Percentiles rank a stretch among this genome's conserved stretches.
Conservation (phyloP, 768 basidiomycete species). For the Boletus tylopilopsis region DNA sequence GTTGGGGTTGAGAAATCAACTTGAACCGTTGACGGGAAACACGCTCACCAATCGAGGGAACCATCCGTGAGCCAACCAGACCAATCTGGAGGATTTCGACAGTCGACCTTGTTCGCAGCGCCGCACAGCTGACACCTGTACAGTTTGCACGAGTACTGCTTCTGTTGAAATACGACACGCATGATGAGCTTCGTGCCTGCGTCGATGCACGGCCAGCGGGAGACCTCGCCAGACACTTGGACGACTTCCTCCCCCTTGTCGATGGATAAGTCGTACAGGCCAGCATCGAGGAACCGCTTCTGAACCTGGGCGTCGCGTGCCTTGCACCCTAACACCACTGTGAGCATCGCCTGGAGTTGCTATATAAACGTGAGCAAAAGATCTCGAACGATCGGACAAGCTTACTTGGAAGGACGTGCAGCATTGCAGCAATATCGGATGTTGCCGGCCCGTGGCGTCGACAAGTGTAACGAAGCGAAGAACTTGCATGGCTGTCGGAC, state of each 20-base stretch:
- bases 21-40: neutral
- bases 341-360: constrained; percentile 23
- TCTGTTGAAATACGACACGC: constrained; percentile 21
- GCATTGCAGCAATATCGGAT: constrained; percentile 24
- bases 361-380: constrained; percentile 4
- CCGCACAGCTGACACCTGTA: constrained; percentile 22
- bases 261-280: constrained; percentile 22
- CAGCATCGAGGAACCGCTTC: constrained; percentile 21
- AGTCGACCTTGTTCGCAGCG: constrained; percentile 15
- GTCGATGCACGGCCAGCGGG: constrained; percentile 21
- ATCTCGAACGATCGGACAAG: neutral
- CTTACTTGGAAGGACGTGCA: constrained; percentile 25
- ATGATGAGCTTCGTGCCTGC: constrained; percentile 25
- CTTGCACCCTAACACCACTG: constrained; percentile 13
- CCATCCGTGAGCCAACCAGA: constrained; percentile 19
- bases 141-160: constrained; percentile 8
- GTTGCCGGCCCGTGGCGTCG: constrained; percentile 26
- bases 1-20: neutral
- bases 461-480: constrained; percentile 22
- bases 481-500: constrained; percentile 20
- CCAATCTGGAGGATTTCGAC: constrained; percentile 8
- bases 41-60: constrained; percentile 23
- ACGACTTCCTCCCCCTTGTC: constrained; percentile 21
- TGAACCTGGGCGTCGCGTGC: constrained; percentile 21
- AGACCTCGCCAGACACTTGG: constrained; percentile 19